Evolutionary conservation across 2,329 filamentous ascomycete genomes (phyloP), one percentile per base, ranked within the genome.

Genomic region (Trichoderma sp.): DNA sequence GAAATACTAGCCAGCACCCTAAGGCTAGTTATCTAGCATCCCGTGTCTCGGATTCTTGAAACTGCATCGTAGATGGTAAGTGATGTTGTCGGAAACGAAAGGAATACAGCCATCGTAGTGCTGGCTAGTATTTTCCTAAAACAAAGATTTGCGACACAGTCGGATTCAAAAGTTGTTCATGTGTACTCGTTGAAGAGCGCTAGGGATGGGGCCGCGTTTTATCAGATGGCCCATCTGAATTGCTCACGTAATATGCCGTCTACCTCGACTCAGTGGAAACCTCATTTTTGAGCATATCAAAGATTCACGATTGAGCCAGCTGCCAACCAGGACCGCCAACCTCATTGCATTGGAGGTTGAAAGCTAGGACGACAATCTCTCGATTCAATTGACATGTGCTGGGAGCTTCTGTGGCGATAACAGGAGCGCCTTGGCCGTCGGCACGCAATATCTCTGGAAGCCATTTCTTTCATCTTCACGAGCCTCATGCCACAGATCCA

Each of bases 221-320:
- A 47, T 47, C 55, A 59, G 20, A 50, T 69, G 12, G 62, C 62
- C 39, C 26, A 53, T 32, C n/a, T 17, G 20, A n/a, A 20, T 23
- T 62, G 57, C 57, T 69, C 66, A 69, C 66, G 66, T 69, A 69
- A 69, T 61, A 28, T 7, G 6, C 39, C 15, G 32, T 15, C 17
- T 15, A 17, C 57, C 20, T 28, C 39, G 3, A 17, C 28, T n/a
- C 47, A 6, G 32, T 28, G 20, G 4, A 34, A 43, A 26, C 30
- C 23, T 65, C 62, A 53, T 23, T 23, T 12, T n/a, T 34, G 43
- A 65, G 43, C 28, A 23, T n/a, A 30, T 34, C 53, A 32, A 5
- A 32, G 50, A 57, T 67, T 23, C 3, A 39, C 32, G 23, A 58
- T 57, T 36, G 64, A 59, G 26, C 34, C 65, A 47, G 26, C 39